Evolutionary conservation across 345 rosid genomes (phyloP).

Genomic region (Eucalyptus marginata): DNA sequence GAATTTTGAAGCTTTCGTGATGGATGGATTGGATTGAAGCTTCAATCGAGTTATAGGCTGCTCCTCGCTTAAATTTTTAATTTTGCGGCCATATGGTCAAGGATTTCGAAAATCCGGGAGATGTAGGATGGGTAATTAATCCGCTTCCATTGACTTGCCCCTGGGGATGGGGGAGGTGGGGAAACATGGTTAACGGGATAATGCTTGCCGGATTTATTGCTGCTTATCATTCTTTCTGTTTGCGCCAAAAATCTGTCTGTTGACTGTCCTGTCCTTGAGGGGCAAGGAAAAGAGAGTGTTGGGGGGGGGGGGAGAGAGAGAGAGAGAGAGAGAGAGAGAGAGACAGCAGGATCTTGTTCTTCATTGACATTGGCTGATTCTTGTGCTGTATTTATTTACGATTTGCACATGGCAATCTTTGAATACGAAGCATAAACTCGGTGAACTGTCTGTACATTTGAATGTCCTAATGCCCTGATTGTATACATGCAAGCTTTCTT

Average conservation of each 20-base stretch:
- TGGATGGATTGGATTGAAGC: neutral
- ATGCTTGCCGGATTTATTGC: neutral
- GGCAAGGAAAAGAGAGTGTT: neutral
- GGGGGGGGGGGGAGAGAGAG: accelerated
- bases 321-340: no score
- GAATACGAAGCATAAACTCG: neutral
- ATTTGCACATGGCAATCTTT: neutral
- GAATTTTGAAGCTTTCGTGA: neutral
- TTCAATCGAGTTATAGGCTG: neutral
- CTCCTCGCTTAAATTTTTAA: neutral
- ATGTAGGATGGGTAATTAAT: neutral
- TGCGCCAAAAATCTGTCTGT: neutral
- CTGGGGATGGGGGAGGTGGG: neutral
- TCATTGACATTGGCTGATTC: neutral
- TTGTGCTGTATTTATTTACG: neutral
- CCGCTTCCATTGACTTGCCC: neutral
- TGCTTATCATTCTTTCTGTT: neutral
- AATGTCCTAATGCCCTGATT: neutral
- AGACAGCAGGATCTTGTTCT: neutral
- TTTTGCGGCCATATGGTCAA: neutral
- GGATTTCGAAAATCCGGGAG: neutral
- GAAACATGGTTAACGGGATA: neutral
- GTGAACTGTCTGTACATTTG: neutral
- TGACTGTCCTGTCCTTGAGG: neutral
- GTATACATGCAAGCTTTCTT: neutral